Percentiles rank a stretch among this genome's conserved stretches.
Evolutionary conservation across 2,329 filamentous ascomycete genomes (phyloP).

Genomic region (Nannizzia gypsea): DNA sequence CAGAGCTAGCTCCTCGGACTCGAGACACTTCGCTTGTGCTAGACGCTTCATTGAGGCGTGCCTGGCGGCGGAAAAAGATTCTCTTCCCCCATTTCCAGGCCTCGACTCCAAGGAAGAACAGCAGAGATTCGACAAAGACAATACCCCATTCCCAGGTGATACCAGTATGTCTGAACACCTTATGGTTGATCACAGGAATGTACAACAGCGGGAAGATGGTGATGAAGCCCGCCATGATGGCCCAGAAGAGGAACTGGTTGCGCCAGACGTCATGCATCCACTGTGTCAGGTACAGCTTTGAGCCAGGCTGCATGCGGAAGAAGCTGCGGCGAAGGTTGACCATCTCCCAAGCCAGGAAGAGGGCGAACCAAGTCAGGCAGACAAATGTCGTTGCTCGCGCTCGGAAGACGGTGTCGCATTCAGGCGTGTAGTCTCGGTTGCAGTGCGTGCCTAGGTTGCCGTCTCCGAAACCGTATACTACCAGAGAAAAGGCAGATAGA

Average conservation of each 20-base stretch:
- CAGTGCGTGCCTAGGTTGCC: constrained; percentile 50
- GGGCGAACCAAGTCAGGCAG: constrained; percentile 62
- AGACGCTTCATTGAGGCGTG: neutral
- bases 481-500: constrained; percentile 50
- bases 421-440: constrained; percentile 45
- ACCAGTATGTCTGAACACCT: constrained; percentile 53
- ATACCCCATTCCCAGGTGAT: constrained; percentile 62
- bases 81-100: constrained; percentile 57
- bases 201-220: constrained; percentile 52
- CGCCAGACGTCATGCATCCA: constrained; percentile 58
- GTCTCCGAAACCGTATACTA: constrained; percentile 51
- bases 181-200: constrained; percentile 54
- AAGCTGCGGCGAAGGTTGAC: constrained; percentile 60
- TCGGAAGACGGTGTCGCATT: constrained; percentile 55
- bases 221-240: constrained; percentile 47
- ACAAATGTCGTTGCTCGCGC: constrained; percentile 63
- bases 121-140: constrained; percentile 46
- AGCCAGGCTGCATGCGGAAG: constrained; percentile 59
- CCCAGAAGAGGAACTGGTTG: constrained; percentile 61
- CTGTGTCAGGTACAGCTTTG: constrained; percentile 50
- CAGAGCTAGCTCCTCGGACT: neutral
- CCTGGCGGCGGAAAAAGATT: constrained; percentile 35
- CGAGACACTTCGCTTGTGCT: neutral
- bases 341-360: constrained; percentile 71
- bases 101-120: constrained; percentile 56